Conservation (phyloP, 1,139 yeast species). For the Kluyveromyces marxianus region DNA sequence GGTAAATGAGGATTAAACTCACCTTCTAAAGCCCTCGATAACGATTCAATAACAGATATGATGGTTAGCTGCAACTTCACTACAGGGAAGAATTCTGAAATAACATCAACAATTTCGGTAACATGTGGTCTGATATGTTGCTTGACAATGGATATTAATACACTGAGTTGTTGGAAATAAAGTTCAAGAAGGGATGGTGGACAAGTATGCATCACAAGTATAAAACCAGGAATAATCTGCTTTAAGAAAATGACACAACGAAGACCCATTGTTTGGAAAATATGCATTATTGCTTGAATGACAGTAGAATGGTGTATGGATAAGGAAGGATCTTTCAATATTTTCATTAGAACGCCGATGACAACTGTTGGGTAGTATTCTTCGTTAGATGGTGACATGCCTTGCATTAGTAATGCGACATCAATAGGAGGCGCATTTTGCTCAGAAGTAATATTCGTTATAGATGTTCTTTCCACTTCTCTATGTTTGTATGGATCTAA, state of each 20-base stretch:
- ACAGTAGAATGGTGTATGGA: constrained; percentile 84
- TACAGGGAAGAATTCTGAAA: constrained; percentile 66
- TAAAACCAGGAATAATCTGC: constrained; percentile 81
- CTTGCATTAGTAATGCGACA: constrained; percentile 82
- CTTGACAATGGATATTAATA: constrained; percentile 72
- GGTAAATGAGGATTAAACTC: constrained; percentile 85
- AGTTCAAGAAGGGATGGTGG: constrained; percentile 79
- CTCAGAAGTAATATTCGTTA: constrained; percentile 58
- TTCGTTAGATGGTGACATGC: constrained; percentile 88
- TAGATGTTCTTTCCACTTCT: constrained; percentile 68
- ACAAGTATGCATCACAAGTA: constrained; percentile 78
- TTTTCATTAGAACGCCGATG: constrained; percentile 72
- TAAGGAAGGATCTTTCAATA: constrained; percentile 76
- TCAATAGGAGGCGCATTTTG: constrained; percentile 88
- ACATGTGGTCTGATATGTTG: constrained; percentile 85
- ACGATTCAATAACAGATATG: constrained; percentile 71
- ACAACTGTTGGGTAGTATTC: constrained; percentile 96
- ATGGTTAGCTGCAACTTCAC: constrained; percentile 71
- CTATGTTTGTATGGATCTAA: constrained; percentile 93
- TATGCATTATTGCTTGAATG: constrained; percentile 84
- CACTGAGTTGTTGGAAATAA: constrained; percentile 82
- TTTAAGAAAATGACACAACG: constrained; percentile 83
- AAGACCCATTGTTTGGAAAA: constrained; percentile 80
- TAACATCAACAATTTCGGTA: constrained; percentile 65
- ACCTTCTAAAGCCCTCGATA: constrained; percentile 81